Evolutionary conservation across 148 eudicot genomes (phyloP).

Genomic region (Chenopodium album): DNA sequence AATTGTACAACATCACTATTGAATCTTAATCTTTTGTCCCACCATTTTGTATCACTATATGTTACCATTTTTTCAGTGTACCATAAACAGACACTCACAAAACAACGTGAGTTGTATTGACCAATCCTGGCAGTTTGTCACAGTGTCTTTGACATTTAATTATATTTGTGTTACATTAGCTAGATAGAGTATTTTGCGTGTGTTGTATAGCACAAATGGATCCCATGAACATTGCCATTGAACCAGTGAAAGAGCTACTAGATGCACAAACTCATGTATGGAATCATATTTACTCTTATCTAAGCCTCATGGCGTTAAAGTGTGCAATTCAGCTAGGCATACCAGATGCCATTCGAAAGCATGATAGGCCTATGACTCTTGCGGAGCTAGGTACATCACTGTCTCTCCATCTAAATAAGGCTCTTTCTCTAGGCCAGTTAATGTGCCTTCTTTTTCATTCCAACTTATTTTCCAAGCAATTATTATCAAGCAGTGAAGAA

Average conservation of each 20-base stretch:
- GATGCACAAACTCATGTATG: slow-evolving; percentile 25
- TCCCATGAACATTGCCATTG: not conserved
- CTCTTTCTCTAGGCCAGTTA: slow-evolving; percentile 19
- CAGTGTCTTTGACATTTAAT: too few species aligned
- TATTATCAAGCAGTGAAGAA: not conserved
- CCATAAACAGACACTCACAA: too few species aligned
- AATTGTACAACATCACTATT: too few species aligned
- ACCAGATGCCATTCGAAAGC: slow-evolving; percentile 22
- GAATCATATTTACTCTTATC: slow-evolving; percentile 21
- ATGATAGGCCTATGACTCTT: slow-evolving; percentile 29
- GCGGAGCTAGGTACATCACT: slow-evolving; percentile 15
- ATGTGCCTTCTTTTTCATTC: slow-evolving; percentile 28
- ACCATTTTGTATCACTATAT: too few species aligned
- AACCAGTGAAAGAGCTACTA: slow-evolving; percentile 20
- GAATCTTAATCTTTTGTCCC: too few species aligned
- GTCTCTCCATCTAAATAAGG: slow-evolving; percentile 20
- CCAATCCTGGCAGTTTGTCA: too few species aligned
- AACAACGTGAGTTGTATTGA: too few species aligned
- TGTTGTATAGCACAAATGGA: not conserved
- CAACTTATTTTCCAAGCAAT: slow-evolving; percentile 19
- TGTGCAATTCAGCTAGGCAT: slow-evolving; percentile 36
- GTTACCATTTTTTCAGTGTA: too few species aligned
- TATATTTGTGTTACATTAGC: too few species aligned
- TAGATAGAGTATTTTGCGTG: too few species aligned
- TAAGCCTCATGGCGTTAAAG: slow-evolving; percentile 27